Evolutionary conservation across 208 protist genomes (phyloP).

Genomic region (Crithidia acanthocephali): DNA sequence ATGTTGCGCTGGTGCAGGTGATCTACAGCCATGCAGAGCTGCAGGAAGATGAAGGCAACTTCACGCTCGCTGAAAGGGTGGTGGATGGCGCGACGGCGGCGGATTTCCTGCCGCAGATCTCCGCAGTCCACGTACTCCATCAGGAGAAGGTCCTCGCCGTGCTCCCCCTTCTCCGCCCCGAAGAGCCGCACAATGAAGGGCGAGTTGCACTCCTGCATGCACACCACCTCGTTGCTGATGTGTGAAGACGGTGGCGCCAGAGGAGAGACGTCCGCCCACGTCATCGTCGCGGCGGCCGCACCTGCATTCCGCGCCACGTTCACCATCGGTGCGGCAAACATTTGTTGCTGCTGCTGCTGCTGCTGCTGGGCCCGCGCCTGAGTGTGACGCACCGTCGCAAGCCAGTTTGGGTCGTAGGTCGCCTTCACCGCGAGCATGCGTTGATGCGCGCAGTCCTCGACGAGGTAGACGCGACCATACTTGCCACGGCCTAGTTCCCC

Average conservation of each 20-base stretch:
- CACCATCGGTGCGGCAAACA: constrained; percentile 12
- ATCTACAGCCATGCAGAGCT: constrained; percentile 69
- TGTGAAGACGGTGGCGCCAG: background rate
- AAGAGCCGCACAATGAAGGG: constrained; percentile 31
- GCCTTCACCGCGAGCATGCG: constrained; percentile 35
- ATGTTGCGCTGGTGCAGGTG: constrained; percentile 80
- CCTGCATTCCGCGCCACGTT: background rate
- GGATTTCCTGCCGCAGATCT: constrained; percentile 66
- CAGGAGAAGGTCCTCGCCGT: constrained; percentile 56
- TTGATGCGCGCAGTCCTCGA: constrained; percentile 30
- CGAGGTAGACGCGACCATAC: constrained; percentile 31
- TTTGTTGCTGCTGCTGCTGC: constrained; percentile 26
- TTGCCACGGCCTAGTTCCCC: constrained; percentile 32
- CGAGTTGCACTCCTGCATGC: constrained; percentile 38
- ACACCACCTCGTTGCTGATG: constrained; percentile 36
- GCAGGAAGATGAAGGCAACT: constrained; percentile 61
- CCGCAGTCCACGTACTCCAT: constrained; percentile 81
- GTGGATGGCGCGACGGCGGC: constrained; percentile 31
- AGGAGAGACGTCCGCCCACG: background rate
- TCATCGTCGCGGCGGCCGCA: background rate
- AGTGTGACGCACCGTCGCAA: constrained; percentile 16
- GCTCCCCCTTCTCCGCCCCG: constrained; percentile 29
- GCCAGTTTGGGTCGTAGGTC: constrained; percentile 26
- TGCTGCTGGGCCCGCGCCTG: constrained; percentile 12
- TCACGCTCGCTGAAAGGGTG: constrained; percentile 56